Percentiles rank a stretch among this genome's conserved stretches.
Conservation (phyloP, 306 rosid species). For the Rosa rugosa region DNA sequence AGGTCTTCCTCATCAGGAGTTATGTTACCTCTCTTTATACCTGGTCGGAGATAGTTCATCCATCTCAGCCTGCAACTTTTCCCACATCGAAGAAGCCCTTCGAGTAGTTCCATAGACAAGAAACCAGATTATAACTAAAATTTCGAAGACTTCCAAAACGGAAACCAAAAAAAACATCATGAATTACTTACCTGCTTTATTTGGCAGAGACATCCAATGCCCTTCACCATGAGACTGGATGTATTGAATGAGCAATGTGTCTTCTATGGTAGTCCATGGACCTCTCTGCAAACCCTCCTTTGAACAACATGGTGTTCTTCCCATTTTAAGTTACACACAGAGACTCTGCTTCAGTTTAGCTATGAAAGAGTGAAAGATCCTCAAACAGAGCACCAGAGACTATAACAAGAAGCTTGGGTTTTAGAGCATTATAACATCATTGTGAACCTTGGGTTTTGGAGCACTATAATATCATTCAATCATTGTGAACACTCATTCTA, state of each 20-base stretch:
- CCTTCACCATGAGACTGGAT: slow-evolving; percentile 76
- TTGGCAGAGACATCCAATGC: slow-evolving; percentile 72
- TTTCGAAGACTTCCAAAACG: too few species aligned
- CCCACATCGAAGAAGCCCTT: slow-evolving; percentile 76
- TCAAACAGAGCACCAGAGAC: background rate
- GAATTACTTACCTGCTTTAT: slow-evolving; percentile 50
- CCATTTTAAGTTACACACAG: slow-evolving; percentile 32
- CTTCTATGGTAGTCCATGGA: slow-evolving; percentile 77
- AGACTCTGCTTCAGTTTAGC: background rate
- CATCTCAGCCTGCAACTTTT: slow-evolving; percentile 77
- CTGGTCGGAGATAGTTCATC: slow-evolving; percentile 74
- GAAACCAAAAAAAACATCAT: background rate
- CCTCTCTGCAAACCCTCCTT: slow-evolving; percentile 71
- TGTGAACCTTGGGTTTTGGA: background rate
- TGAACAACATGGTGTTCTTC: slow-evolving; percentile 70
- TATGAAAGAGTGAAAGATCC: background rate
- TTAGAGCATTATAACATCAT: background rate
- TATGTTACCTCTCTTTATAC: slow-evolving; percentile 77
- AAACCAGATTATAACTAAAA: background rate
- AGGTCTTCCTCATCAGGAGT: slow-evolving; percentile 68
- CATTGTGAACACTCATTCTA: background rate
- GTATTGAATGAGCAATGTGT: slow-evolving; percentile 60
- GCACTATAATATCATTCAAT: too few species aligned
- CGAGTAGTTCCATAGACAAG: background rate
- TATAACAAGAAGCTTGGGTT: background rate